phyloP scores from a whole-genome alignment of 352 stramenopile genomes.

The Blastocystis sp. region DNA sequence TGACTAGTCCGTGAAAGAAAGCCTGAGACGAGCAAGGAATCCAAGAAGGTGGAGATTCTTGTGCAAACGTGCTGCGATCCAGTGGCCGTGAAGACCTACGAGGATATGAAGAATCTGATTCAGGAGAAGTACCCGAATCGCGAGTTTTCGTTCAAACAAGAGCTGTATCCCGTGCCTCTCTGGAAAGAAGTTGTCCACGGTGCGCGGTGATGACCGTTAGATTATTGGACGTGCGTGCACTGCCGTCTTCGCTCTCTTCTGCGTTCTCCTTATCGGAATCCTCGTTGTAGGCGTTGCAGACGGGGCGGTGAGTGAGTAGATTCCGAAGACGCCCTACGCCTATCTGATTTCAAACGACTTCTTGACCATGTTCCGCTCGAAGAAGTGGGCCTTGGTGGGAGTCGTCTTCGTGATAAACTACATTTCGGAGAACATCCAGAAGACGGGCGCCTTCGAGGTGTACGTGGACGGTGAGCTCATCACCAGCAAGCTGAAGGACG shows the following conservation, averaged over 20 bases:
- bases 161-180: constrained; percentile 49
- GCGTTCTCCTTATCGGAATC: constrained; percentile 51
- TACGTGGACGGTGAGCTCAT: constrained; percentile 60
- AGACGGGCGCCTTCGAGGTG: constrained; percentile 66
- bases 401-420: constrained; percentile 53
- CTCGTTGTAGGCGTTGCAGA: constrained; percentile 26
- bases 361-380: constrained; percentile 32
- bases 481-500: constrained; percentile 53
- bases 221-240: constrained; percentile 15
- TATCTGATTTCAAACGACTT: constrained; percentile 63
- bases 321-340: constrained; percentile 50
- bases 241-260: constrained; percentile 65
- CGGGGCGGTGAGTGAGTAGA: too few relatives aligned
- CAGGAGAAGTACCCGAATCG: constrained; percentile 20
- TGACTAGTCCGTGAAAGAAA: constrained; percentile 23
- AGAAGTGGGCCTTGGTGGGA: constrained; percentile 53
- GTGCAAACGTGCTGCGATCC: constrained; percentile 59
- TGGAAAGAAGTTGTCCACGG: constrained; percentile 38
- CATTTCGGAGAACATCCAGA: constrained; percentile 48
- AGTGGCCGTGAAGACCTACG: constrained; percentile 66
- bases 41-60: constrained; percentile 21
- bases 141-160: constrained; percentile 38
- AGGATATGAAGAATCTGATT: constrained; percentile 52
- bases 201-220: neutral
- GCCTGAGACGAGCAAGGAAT: neutral